Base-by-base conservation (phyloP, 768 basidiomycete species). In the Strobilomyces dryophilus region DNA sequence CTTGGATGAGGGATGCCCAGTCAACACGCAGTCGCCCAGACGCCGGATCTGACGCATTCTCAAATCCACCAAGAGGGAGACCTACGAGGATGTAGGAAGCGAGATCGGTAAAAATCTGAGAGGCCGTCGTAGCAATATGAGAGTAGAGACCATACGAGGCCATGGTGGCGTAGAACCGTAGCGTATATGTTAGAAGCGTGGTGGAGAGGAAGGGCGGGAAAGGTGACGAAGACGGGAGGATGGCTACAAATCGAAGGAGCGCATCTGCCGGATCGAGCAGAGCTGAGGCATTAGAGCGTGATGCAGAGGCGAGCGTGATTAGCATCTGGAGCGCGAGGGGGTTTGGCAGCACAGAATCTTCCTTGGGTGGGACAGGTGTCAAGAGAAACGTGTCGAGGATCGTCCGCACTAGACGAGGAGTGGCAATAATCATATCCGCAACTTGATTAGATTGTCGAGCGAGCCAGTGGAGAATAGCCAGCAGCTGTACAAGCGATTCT, bases 81-180 rank as follows among this genome's bases (percentile, higher is more conserved):
- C 69, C 61, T 6, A 78, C 76, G 18, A 73, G 54, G 8, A 81
- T 62, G 52, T 79, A 83, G 45, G 66, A 65, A 8, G 75, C 74
- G 1, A 93, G 72, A 2, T 72, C 67, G 12, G 74, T 61, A 45
- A 91, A 76, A n/a, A 81, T 75, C 35, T 79, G 77, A 26, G 73
- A 62, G 1, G 87, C 85, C 4, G 80, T 82, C 8, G 83, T 65
- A 15, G 87, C 83, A 35, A 87, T 76, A 51, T 84, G 79, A 0
- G 89, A 70, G 58, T 85, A 86, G 1, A 95, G 65, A 1, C 95
- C 95, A 58, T 95, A 98, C 2, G 78, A 74, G 0, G 83, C 91
- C 9, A 97, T 75, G 3, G 71, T 63, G 0, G 74, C 63, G 68
- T 90, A 93, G 14, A 93, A 71, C 5, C 70, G 72, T 20, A 98